These are phyloP conservation scores for Blastocystis sp. DNA, from an alignment of 352 stramenopile species.

Conservation along the genomic window DNA sequence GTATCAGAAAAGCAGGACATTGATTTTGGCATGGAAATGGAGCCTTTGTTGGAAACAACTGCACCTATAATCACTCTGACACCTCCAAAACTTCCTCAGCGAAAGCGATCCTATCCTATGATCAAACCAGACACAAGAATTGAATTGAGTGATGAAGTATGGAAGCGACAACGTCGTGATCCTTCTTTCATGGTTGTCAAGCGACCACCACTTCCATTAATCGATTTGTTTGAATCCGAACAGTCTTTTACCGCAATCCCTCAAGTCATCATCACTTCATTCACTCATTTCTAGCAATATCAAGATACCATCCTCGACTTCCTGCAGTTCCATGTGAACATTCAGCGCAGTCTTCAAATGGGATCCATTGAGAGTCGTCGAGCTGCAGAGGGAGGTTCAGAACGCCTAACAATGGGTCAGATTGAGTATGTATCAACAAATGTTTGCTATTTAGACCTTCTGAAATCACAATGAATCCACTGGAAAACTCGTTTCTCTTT, in stretches of 20 bases:
- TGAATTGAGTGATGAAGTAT: neutral
- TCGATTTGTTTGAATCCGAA: too few relatives aligned
- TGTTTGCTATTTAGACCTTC: too few relatives aligned
- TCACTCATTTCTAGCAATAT: neutral
- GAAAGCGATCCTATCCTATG: neutral
- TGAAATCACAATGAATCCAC: too few relatives aligned
- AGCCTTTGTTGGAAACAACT: too few relatives aligned
- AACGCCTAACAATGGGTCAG: too few relatives aligned
- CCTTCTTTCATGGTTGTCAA: neutral
- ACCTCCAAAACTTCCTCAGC: neutral
- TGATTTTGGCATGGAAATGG: too few relatives aligned
- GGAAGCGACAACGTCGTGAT: neutral
- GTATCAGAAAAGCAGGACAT: neutral
- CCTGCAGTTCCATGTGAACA: neutral
- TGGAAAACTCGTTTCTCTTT: neutral
- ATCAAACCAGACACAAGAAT: neutral
- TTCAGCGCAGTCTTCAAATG: neutral
- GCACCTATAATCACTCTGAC: neutral
- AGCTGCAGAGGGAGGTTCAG: too few relatives aligned
- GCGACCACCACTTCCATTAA: neutral
- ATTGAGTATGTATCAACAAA: too few relatives aligned
- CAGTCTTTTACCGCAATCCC: too few relatives aligned
- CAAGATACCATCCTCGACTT: neutral
- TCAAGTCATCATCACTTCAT: too few relatives aligned
- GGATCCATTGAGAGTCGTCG: neutral